Evolutionary conservation across 345 rosid genomes (phyloP).

Genomic region (Euphorbia pulcherrima): DNA sequence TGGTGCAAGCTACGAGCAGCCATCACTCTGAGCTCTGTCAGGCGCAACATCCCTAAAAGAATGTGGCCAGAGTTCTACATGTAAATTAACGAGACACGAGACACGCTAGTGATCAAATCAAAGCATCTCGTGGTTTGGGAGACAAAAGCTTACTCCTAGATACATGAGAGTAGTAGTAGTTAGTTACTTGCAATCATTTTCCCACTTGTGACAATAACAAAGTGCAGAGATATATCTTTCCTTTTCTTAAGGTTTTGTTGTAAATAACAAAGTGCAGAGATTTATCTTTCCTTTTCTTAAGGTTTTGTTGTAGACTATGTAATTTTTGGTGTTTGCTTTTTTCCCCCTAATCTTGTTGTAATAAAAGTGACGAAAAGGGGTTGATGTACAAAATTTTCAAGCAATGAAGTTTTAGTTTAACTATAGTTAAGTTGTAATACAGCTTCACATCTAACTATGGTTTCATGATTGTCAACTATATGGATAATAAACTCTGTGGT

Average conservation of each 20-base stretch:
- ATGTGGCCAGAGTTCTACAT: constrained; percentile 21
- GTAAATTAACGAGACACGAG: constrained; percentile 18
- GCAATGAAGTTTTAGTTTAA: not conserved
- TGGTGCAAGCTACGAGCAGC: constrained; percentile 81
- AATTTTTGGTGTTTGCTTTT: not conserved
- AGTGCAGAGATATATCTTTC: not conserved
- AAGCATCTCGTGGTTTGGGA: constrained; percentile 24
- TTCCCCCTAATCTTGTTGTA: constrained; percentile 1
- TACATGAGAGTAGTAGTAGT: constrained; percentile 4
- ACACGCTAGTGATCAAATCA: constrained; percentile 1
- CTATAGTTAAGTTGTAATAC: too few species aligned
- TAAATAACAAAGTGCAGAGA: too few species aligned
- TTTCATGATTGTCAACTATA: too few species aligned
- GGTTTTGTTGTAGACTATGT: not conserved
- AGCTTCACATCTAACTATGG: too few species aligned
- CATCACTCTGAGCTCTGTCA: constrained; percentile 31
- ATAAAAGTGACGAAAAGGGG: not conserved
- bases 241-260: not conserved
- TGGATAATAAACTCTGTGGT: too few species aligned
- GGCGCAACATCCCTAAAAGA: constrained; percentile 31
- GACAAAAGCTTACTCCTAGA: constrained; percentile 5
- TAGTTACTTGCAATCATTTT: not conserved
- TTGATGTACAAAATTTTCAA: not conserved
- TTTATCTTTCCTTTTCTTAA: not conserved
- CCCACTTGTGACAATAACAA: constrained; percentile 1